Base-by-base conservation (phyloP, 2,329 filamentous ascomycete species). In the Fusarium albidum region DNA sequence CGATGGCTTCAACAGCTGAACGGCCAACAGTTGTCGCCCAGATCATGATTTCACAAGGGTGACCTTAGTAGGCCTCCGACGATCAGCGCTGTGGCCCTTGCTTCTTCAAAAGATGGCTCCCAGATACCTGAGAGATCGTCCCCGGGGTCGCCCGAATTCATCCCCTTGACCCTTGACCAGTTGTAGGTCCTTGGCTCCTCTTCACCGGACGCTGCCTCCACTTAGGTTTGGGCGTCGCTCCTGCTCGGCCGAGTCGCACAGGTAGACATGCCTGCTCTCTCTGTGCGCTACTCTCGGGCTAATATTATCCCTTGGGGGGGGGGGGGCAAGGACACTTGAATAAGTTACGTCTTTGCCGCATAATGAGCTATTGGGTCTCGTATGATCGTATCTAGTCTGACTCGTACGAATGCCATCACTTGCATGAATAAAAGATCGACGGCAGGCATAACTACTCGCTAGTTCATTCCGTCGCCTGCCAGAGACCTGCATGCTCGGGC, bases 351-450 rank as follows among this genome's bases (percentile, higher is more conserved):
- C 14, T 18, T 9, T n/a, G n/a, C 10, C 33, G 15, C n/a, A 21
- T 7, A 21, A 11, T 10, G 8, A 18, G 15, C 9, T 18, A 15
- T 9, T 18, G 33, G 18, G 21, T 21, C 21, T 21, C 15, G 34
- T 25, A 9, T 25, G 12, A 18, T n/a, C 14, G 13, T 27, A 26
- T 18, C 18, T n/a, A n/a, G 13, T 47, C 17, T 28, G 15, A 13
- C 12, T 29, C 26, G 33, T 15, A 35, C 21, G 29, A 15, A 26
- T 6, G 15, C 14, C 18, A 47, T 39, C 44, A 32, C 44, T 47
- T 28, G 44, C 44, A 40, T 48, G 33, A 11, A 41, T 49, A 38
- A 35, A 35, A 55, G 49, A 61, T 61, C 58, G 54, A 55, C 49
- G 46, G 17, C 45, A 52, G 41, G 45, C 54, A 61, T 44, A 28